Percentiles rank a stretch among this genome's conserved stretches.
Conservation (phyloP, 2,329 filamentous ascomycete species). For the Scytalidium lignicola region DNA sequence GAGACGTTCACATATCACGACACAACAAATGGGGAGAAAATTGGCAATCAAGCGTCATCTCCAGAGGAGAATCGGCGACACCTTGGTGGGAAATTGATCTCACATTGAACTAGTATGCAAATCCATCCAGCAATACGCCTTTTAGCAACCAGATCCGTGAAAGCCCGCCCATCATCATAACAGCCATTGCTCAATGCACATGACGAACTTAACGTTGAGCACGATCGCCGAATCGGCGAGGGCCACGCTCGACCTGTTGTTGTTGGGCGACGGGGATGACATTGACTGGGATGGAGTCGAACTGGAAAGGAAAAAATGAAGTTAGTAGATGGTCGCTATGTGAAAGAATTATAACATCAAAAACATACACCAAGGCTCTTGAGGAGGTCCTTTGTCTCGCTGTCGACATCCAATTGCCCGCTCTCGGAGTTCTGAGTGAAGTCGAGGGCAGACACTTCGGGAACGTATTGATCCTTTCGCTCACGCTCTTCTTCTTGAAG, state of each 20-base stretch:
- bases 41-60: constrained; percentile 95
- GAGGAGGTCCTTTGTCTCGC: constrained; percentile 97
- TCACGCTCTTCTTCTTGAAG: constrained; percentile 99
- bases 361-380: constrained; percentile 95
- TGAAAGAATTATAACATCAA: background rate
- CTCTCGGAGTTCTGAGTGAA: constrained; percentile 91
- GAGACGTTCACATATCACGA: constrained; percentile 14
- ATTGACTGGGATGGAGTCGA: constrained; percentile 96
- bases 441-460: constrained; percentile 97
- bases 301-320: constrained; percentile 50
- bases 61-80: constrained; percentile 81
- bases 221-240: constrained; percentile 71
- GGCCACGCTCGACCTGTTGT: constrained; percentile 74
- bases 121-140: constrained; percentile 25
- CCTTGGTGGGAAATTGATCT: constrained; percentile 63
- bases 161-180: constrained; percentile 13
- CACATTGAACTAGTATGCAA: constrained; percentile 51
- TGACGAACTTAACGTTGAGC: constrained; percentile 27
- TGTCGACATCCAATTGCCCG: constrained; percentile 90
- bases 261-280: constrained; percentile 86
- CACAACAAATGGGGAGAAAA: constrained; percentile 23
- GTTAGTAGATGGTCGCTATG: constrained; percentile 18
- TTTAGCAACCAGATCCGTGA: constrained; percentile 23
- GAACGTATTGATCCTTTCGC: constrained; percentile 99
- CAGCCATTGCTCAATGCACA: constrained; percentile 4